Evolutionary conservation across 2,329 filamentous ascomycete species (phyloP).

Genomic region (Scedosporium apiospermum): DNA sequence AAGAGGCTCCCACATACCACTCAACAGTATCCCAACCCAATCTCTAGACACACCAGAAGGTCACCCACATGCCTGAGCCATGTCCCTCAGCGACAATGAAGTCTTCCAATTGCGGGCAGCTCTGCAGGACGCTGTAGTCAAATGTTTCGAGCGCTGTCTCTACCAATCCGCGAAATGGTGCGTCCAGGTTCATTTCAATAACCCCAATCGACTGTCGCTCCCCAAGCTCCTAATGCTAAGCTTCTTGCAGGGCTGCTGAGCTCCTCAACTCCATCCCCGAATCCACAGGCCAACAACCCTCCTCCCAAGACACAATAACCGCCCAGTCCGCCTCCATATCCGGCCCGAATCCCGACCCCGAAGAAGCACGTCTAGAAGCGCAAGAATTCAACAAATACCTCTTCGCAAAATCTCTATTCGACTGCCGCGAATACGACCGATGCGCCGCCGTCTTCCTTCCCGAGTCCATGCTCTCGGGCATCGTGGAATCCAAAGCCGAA

Average conservation of each 20-base stretch:
- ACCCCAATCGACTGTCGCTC: not conserved
- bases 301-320: slow-evolving; percentile 15
- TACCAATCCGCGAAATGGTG: slow-evolving; percentile 98
- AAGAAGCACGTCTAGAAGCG: slow-evolving; percentile 67
- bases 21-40: not conserved
- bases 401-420: slow-evolving; percentile 87
- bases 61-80: slow-evolving; percentile 16
- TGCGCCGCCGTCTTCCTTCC: slow-evolving; percentile 84
- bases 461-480: slow-evolving; percentile 62
- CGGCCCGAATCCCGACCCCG: slow-evolving; percentile 53
- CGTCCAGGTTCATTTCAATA: slow-evolving; percentile 1
- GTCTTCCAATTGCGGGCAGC: slow-evolving; percentile 58
- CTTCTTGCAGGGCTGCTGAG: slow-evolving; percentile 69
- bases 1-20: not conserved
- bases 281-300: slow-evolving; percentile 38
- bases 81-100: slow-evolving; percentile 43
- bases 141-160: slow-evolving; percentile 88
- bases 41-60: not conserved
- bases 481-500: slow-evolving; percentile 41
- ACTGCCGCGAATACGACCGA: slow-evolving; percentile 89
- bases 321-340: slow-evolving; percentile 37
- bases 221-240: slow-evolving; percentile 7
- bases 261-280: slow-evolving; percentile 76
- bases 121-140: slow-evolving; percentile 76
- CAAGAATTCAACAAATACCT: slow-evolving; percentile 77